phyloP scores from a whole-genome alignment of 2,329 filamentous ascomycete species.

The Hansfordia pulvinata region DNA sequence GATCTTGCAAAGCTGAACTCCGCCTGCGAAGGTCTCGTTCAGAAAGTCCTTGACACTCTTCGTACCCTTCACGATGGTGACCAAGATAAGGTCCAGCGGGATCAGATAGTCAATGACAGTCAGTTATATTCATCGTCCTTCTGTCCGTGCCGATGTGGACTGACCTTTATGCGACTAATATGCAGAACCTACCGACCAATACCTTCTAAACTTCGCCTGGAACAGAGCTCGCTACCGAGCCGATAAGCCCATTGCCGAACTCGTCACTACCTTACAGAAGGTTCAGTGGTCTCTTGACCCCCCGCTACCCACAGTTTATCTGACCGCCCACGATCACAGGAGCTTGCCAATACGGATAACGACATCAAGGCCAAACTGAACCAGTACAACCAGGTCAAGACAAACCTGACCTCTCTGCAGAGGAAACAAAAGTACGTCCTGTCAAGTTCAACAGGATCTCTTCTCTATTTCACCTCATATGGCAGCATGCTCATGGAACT shows the following conservation, averaged over 20 bases:
- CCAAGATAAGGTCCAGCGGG: conserved; percentile 67
- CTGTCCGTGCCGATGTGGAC: conserved; percentile 3
- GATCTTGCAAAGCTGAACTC: conserved; percentile 80
- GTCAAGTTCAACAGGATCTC: conserved; percentile 4
- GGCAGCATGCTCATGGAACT: no score
- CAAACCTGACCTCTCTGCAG: conserved; percentile 66
- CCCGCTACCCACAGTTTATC: neutral
- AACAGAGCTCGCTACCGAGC: conserved; percentile 96
- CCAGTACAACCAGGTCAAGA: conserved; percentile 88
- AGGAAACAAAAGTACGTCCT: conserved; percentile 58
- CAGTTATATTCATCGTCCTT: conserved; percentile 19
- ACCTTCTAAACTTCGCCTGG: conserved; percentile 81
- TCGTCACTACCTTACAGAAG: conserved; percentile 82
- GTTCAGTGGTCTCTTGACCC: conserved; percentile 23
- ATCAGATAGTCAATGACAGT: conserved; percentile 95
- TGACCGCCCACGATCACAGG: conserved; percentile 31
- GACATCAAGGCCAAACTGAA: conserved; percentile 90
- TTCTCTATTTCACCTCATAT: conserved; percentile 1
- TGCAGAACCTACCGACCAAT: conserved; percentile 87
- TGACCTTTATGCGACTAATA: conserved; percentile 10
- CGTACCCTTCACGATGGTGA: conserved; percentile 72
- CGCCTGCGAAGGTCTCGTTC: conserved; percentile 67
- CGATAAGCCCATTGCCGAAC: conserved; percentile 77
- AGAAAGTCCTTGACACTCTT: conserved; percentile 79
- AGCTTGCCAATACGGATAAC: conserved; percentile 83